Evolutionary conservation across 2,329 filamentous ascomycete species (phyloP).

Genomic region (Leptographium lundbergii): DNA sequence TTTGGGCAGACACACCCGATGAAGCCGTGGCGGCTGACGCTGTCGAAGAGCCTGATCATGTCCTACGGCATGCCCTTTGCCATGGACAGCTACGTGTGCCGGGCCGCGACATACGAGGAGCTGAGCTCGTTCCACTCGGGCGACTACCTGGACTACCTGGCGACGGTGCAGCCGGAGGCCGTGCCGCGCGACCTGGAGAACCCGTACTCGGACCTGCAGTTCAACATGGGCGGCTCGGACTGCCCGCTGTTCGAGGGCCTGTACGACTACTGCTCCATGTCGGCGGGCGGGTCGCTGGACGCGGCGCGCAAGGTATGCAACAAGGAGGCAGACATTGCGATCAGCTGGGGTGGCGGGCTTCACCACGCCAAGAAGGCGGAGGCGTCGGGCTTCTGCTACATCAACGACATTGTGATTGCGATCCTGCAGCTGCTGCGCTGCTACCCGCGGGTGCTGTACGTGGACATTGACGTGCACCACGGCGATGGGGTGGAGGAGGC

Average conservation of each 20-base stretch:
- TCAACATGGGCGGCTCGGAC: conserved; percentile 82
- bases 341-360: conserved; percentile 93
- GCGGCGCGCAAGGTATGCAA: conserved; percentile 81
- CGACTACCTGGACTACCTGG: conserved; percentile 86
- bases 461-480: conserved; percentile 83
- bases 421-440: conserved; percentile 77
- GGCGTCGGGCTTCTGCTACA: conserved; percentile 94
- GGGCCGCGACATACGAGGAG: conserved; percentile 77
- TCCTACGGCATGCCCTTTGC: conserved; percentile 92
- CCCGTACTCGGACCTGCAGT: conserved; percentile 52
- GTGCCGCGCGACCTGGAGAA: conserved; percentile 53
- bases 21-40: conserved; percentile 94
- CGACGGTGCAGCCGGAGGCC: conserved; percentile 53
- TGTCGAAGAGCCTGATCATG: conserved; percentile 89
- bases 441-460: conserved; percentile 79
- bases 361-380: conserved; percentile 94
- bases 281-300: conserved; percentile 80
- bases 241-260: conserved; percentile 95
- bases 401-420: conserved; percentile 94
- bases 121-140: conserved; percentile 73
- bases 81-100: conserved; percentile 86
- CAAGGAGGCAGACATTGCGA: conserved; percentile 83
- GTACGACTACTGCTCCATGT: conserved; percentile 90
- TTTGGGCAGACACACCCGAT: conserved; percentile 96
- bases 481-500: conserved; percentile 78